Conservation (phyloP, 139 green algal genomes). For the Chlamydomonas asymmetrica region DNA sequence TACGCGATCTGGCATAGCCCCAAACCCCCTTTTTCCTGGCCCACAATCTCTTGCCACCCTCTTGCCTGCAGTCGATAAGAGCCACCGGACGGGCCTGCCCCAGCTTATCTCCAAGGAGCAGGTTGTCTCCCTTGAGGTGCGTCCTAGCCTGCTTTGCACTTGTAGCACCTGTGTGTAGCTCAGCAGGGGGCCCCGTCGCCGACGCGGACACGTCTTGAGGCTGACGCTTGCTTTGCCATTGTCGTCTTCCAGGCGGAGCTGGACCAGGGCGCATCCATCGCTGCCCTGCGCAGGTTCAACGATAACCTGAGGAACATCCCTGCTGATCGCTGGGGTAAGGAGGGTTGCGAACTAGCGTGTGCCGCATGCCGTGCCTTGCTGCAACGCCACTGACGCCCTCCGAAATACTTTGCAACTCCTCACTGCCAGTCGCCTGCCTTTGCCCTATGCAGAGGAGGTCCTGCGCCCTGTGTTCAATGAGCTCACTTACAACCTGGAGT, state of each 20-base stretch:
- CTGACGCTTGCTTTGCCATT: background rate
- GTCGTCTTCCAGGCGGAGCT: conserved; percentile 65
- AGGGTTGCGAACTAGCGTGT: too few relatives aligned
- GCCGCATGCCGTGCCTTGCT: too few relatives aligned
- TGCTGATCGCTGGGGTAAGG: conserved; percentile 68
- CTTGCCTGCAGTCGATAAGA: conserved; percentile 17
- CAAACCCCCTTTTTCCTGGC: background rate
- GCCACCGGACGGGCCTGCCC: conserved; percentile 37
- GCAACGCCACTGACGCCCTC: background rate
- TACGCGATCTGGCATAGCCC: background rate
- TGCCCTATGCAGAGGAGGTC: conserved; percentile 58
- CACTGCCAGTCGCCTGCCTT: background rate
- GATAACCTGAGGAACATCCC: conserved; percentile 62
- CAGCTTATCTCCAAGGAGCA: conserved; percentile 66
- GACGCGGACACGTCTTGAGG: background rate
- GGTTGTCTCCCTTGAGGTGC: conserved; percentile 68
- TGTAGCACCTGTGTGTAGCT: background rate
- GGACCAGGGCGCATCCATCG: conserved; percentile 65
- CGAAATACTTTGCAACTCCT: background rate
- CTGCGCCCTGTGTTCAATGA: conserved; percentile 85
- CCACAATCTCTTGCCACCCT: background rate
- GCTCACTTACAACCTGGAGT: conserved; percentile 92
- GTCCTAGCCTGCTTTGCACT: conserved; percentile 1
- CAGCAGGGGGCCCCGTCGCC: background rate
- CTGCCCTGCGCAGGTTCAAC: conserved; percentile 84